Evolutionary conservation across 1,284 basidiomycete species (phyloP).

Genomic region (Tilletiaria anomala): DNA sequence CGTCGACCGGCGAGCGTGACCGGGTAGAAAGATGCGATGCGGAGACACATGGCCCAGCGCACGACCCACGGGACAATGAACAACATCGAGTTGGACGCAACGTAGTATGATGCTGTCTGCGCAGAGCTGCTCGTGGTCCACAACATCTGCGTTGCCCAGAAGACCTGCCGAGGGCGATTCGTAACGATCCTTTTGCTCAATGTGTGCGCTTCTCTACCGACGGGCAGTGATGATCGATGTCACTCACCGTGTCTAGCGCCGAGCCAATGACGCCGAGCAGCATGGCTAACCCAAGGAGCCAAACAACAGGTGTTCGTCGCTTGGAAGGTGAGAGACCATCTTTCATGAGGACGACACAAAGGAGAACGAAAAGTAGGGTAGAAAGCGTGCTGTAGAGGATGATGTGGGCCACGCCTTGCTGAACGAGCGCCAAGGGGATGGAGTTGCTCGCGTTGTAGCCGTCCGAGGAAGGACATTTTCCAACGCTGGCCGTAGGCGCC

Average conservation of each 20-base stretch:
- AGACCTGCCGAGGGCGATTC: too few relatives aligned
- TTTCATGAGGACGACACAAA: slow-evolving; percentile 17
- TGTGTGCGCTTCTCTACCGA: too few relatives aligned
- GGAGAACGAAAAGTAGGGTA: slow-evolving; percentile 18
- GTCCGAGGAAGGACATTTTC: too few relatives aligned
- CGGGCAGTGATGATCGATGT: background rate
- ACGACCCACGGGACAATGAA: slow-evolving; percentile 18
- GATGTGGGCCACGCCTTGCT: slow-evolving; percentile 22
- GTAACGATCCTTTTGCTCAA: too few relatives aligned
- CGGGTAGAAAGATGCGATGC: slow-evolving; percentile 17
- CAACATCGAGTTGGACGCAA: slow-evolving; percentile 14
- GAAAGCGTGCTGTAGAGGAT: slow-evolving; percentile 22
- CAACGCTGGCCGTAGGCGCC: too few relatives aligned
- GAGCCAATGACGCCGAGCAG: slow-evolving; percentile 15
- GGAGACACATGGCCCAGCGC: slow-evolving; percentile 15
- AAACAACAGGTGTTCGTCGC: slow-evolving; percentile 11
- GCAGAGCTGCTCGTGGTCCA: too few relatives aligned
- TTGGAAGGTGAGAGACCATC: slow-evolving; percentile 15
- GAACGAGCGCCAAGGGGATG: too few relatives aligned
- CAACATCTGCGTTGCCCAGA: slow-evolving; percentile 12
- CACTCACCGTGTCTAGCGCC: slow-evolving; percentile 14
- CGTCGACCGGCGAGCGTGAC: slow-evolving; percentile 9
- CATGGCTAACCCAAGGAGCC: slow-evolving; percentile 16
- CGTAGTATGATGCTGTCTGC: slow-evolving; percentile 8
- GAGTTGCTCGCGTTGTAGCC: too few relatives aligned